phyloP scores from a whole-genome alignment of 352 stramenopile genomes.

The Phytopythium mirpurense region DNA sequence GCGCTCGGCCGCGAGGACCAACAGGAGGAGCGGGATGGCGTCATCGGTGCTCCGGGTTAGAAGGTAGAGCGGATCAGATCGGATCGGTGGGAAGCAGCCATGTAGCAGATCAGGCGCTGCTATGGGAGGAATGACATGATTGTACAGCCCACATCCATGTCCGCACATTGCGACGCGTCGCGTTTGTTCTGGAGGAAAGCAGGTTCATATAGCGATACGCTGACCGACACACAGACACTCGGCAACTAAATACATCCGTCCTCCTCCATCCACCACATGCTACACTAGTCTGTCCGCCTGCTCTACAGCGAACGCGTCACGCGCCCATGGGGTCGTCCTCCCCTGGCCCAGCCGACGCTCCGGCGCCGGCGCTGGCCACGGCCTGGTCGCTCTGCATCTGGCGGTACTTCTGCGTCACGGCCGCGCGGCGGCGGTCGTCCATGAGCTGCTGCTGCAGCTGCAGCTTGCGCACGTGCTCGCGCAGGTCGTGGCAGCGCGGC shows the following conservation, averaged over 20 bases:
- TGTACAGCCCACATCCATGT: background rate
- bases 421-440: slow-evolving; percentile 93
- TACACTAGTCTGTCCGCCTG: background rate
- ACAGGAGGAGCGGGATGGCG: background rate
- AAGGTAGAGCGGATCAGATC: no score
- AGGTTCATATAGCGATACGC: slow-evolving; percentile 11
- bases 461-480: slow-evolving; percentile 93
- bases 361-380: background rate
- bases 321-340: slow-evolving; percentile 33
- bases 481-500: slow-evolving; percentile 94
- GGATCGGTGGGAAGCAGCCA: no score
- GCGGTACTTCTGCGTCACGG: slow-evolving; percentile 84
- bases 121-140: background rate
- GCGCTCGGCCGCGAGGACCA: no score
- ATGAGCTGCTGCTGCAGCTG: slow-evolving; percentile 97
- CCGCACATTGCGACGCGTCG: no score
- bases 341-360: background rate
- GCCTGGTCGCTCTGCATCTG: slow-evolving; percentile 62
- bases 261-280: slow-evolving; percentile 2
- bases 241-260: slow-evolving; percentile 9
- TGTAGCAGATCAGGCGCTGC: no score
- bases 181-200: background rate
- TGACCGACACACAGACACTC: background rate
- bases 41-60: no score
- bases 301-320: slow-evolving; percentile 5